Conservation (phyloP, 345 rosid species). For the Salix arbutifolia region DNA sequence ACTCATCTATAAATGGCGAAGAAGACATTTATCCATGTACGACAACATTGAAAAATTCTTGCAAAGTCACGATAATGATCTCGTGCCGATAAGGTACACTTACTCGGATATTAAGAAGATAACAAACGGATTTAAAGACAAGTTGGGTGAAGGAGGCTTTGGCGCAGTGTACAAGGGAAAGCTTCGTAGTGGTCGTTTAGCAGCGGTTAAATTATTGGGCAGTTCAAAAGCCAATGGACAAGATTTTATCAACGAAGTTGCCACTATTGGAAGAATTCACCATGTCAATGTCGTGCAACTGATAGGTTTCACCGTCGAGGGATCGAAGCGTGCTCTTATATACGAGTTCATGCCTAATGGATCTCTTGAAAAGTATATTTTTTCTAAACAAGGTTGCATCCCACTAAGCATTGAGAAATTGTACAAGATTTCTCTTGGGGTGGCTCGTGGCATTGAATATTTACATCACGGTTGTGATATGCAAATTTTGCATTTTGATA, state of each 20-base stretch:
- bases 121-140: not conserved
- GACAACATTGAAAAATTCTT: not conserved
- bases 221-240: not conserved
- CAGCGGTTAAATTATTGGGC: not conserved
- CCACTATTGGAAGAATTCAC: not conserved
- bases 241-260: not conserved
- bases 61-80: not conserved
- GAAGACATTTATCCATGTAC: not conserved
- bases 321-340: not conserved
- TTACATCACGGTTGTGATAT: not conserved
- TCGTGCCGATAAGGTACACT: not conserved
- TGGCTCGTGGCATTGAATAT: not conserved
- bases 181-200: not conserved
- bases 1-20: not conserved
- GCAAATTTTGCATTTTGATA: not conserved
- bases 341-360: not conserved
- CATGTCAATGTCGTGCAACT: not conserved
- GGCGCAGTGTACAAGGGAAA: not conserved
- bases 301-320: not conserved
- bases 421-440: not conserved
- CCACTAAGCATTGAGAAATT: not conserved
- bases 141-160: not conserved
- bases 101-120: not conserved
- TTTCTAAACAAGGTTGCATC: not conserved
- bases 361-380: not conserved